Conservation (phyloP, 306 rosid genomes). For the Pterocarpus macrocarpus region DNA sequence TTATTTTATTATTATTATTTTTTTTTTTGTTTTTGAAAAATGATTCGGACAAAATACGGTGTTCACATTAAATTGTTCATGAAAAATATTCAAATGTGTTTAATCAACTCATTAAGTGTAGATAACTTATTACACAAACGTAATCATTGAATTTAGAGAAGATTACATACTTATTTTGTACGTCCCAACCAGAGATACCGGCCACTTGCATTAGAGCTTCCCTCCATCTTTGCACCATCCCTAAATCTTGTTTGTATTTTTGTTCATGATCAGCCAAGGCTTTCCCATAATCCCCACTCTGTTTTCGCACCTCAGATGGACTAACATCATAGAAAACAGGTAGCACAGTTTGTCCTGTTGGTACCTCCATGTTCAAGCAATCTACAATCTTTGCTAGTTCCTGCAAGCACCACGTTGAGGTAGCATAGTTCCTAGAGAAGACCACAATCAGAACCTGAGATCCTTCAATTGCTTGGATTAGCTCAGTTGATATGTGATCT, state of each 20-base stretch:
- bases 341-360: neutral
- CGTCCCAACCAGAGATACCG: slow-evolving; percentile 36
- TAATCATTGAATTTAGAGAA: neutral
- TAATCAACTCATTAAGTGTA: neutral
- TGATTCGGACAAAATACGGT: no score
- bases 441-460: slow-evolving; percentile 26
- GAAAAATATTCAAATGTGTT: neutral
- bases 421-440: slow-evolving; percentile 27
- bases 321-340: slow-evolving; percentile 35
- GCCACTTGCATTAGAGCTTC: neutral
- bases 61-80: no score
- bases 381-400: slow-evolving; percentile 27
- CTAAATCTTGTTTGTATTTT: neutral
- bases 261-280: slow-evolving; percentile 2
- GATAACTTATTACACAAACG: neutral
- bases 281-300: neutral
- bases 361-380: neutral
- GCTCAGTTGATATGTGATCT: neutral
- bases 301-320: slow-evolving; percentile 38
- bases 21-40: no score
- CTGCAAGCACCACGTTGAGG: slow-evolving; percentile 30
- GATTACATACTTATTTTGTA: slow-evolving; percentile 15
- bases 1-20: no score
- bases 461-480: slow-evolving; percentile 20
- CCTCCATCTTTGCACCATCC: slow-evolving; percentile 27